Evolutionary conservation across 2,329 filamentous ascomycete genomes (phyloP).

Genomic region (Trichoderma hamatum): DNA sequence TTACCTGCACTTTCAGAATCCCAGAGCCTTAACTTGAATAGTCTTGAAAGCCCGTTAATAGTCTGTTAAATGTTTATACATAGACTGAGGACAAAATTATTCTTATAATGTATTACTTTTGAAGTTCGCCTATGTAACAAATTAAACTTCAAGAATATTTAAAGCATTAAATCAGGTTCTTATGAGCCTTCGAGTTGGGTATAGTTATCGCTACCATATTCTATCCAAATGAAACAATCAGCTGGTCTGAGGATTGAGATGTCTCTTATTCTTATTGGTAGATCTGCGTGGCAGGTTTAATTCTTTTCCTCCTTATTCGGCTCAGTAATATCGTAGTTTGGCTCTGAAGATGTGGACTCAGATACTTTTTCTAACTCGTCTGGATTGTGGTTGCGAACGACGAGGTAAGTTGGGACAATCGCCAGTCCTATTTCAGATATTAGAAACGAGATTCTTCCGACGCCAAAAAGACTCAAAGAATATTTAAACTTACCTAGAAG

Average conservation of each 20-base stretch:
- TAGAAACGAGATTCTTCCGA: not conserved
- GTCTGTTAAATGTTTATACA: not conserved
- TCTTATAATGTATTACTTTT: not conserved
- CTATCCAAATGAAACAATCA: not conserved
- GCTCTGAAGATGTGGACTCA: not conserved
- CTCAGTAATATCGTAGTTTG: not conserved
- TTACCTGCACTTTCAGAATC: too few relatives aligned
- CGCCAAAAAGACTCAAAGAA: not conserved
- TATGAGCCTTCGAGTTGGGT: not conserved
- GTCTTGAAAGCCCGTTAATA: not conserved
- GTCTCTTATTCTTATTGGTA: not conserved
- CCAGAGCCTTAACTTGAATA: too few relatives aligned
- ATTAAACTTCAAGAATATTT: not conserved
- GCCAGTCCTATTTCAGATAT: conserved; percentile 6
- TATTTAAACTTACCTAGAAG: conserved; percentile 39
- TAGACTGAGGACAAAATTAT: accelerated
- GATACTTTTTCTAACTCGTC: not conserved
- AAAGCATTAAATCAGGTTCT: not conserved
- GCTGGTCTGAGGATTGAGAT: not conserved
- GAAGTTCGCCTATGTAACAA: not conserved
- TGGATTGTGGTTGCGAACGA: conserved; percentile 2
- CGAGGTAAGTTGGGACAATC: conserved; percentile 4
- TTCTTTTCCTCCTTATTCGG: not conserved
- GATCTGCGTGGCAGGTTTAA: not conserved
- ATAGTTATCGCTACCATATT: not conserved